Evolutionary conservation across 1,284 basidiomycete species (phyloP), one percentile per base, ranked within the genome.

Genomic region (Ceratorhiza oryzae-sativae): DNA sequence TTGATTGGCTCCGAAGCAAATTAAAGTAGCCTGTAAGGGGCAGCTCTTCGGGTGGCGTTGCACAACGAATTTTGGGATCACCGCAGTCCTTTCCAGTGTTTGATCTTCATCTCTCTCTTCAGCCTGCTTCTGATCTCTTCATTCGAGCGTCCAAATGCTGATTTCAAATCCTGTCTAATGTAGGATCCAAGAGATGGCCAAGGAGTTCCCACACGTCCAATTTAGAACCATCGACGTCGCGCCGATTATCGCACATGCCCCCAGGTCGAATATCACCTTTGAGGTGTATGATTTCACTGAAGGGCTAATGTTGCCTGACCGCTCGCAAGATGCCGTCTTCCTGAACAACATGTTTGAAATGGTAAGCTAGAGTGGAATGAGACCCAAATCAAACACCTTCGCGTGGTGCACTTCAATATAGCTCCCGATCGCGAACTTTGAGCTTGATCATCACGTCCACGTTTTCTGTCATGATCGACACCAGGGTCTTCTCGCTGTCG

Each of bases 151-250:
- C 9, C 6, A 8, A 48, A 18, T 48, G 15, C 46, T 10, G 46
- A 10, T n/a, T 48, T 6, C 9, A 48, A 15, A 30, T n/a, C n/a
- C n/a, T n/a, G n/a, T n/a, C n/a, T n/a, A n/a, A n/a, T n/a, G n/a
- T 15, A 62, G 59, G 59, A n/a, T 41, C 3, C 59, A 62, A 41
- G 59, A 45, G n/a, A 62, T 62, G 59, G 59, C 59, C 15, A 46
- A n/a, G 2, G 59, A 62, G n/a, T 62, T 62, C 25, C 42, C 41
- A 12, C 41, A 62, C 23, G 39, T 45, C 45, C 41, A 62, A 6
- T 46, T 62, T 18, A 20, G 41, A 27, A 62, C 34, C 3, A 25
- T 62, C n/a, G 59, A 62, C 23, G 39, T 62, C 4, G 59, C 42
- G 13, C 59, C 59, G 3, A 32, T 62, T 13, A 48, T 46, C 13